Base-by-base conservation (phyloP, 352 stramenopile species). In the Aphanomyces cochlioides region DNA sequence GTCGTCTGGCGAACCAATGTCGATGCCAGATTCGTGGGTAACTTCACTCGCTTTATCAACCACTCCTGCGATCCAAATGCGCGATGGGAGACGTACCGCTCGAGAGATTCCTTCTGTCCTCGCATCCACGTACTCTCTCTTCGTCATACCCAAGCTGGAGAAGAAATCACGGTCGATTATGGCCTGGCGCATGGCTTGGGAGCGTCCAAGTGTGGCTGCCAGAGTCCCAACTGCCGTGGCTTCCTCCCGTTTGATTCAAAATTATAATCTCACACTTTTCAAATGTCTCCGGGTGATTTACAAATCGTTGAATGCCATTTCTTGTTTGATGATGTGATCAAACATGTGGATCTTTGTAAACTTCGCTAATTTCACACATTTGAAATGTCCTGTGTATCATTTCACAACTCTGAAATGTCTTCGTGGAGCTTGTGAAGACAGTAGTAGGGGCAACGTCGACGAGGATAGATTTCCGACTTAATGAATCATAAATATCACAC, bases 101-200 rank as follows among this genome's bases (percentile, higher is more conserved):
- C 85, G 36, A 7, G 5, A 21, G 79, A 84, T 69, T 85, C 80
- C 66, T 83, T 81, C 69, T 73, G 89, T 19, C 85, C 85, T 12
- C 77, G 78, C 1, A 65, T 92, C 67, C 79, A 81, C n/a, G 71
- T 92, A 43, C 81, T 90, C 64, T 66, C 85, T 1, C 47, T 65
- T 7, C 74, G 70, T 15, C 47, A 69, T 0, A 67, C 90, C 12
- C 39, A 69, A 8, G 5, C 3, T 8, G 76, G 69, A 19, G 75
- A 89, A 21, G 80, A 90, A 61, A 69, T 92, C 28, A 87, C 78
- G 2, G 85, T 90, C 47, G 78, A 90, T 69, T 92, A 92, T 56
- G 82, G 81, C 1, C 60, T 38, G 0, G 67, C 50, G 10, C 47
- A 10, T 47, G 64, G 38, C 19, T 40, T 48, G 50, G 13, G 28